A percentile compares a stretch with the other conserved stretches of the same genome.
Evolutionary conservation across 805 yeast genomes (phyloP).

Genomic region (Candida taoyuanica): DNA sequence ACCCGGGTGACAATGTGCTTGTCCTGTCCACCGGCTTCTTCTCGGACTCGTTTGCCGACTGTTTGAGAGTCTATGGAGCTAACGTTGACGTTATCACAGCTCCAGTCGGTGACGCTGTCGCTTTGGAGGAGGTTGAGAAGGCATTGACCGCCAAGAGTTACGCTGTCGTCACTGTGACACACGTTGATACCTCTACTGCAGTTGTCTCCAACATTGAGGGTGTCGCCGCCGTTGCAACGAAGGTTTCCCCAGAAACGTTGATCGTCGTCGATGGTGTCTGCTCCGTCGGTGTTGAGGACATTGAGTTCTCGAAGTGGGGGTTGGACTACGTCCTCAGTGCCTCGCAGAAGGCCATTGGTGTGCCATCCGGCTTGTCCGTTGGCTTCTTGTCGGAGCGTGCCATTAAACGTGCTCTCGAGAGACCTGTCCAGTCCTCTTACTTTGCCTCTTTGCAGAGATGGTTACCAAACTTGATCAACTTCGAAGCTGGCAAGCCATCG

Average conservation of each 20-base stretch:
- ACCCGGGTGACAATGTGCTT: constrained; percentile 64
- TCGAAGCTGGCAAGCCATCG: constrained; percentile 74
- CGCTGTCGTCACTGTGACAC: constrained; percentile 78
- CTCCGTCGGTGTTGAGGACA: constrained; percentile 83
- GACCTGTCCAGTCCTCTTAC: constrained; percentile 41
- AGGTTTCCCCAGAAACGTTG: constrained; percentile 71
- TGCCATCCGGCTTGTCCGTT: constrained; percentile 87
- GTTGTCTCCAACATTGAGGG: constrained; percentile 69
- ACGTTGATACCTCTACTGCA: constrained; percentile 97
- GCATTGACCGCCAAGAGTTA: constrained; percentile 51
- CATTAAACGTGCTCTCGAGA: constrained; percentile 48
- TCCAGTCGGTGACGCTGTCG: constrained; percentile 66
- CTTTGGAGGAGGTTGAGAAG: constrained; percentile 48
- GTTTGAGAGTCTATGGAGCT: constrained; percentile 67
- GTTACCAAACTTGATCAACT: constrained; percentile 84
- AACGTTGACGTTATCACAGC: constrained; percentile 72
- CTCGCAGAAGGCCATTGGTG: constrained; percentile 93
- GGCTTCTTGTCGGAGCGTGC: constrained; percentile 76
- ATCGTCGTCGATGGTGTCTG: constrained; percentile 93
- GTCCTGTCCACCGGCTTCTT: constrained; percentile 90
- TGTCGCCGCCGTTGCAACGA: constrained; percentile 56
- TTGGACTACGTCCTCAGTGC: constrained; percentile 86
- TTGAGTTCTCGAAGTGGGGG: constrained; percentile 86
- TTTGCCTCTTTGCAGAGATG: constrained; percentile 77
- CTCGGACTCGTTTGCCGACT: constrained; percentile 76